Evolutionary conservation across 2,329 filamentous ascomycete species (phyloP).

Genomic region (Simplicillium sp.): DNA sequence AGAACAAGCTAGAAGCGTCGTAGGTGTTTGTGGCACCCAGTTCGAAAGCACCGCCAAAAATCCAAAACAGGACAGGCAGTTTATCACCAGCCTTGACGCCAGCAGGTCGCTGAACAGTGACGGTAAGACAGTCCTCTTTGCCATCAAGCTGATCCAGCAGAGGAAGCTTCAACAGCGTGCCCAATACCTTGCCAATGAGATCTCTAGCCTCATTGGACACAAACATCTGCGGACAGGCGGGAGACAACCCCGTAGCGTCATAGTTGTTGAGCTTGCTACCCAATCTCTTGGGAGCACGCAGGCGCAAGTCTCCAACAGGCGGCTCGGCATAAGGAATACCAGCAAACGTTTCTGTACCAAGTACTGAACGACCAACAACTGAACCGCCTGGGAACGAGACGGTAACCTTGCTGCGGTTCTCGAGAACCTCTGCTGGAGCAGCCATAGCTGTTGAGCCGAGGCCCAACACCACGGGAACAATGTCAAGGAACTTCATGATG

Average conservation of each 20-base stretch:
- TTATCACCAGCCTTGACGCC: conserved; percentile 30
- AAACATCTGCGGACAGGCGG: conserved; percentile 50
- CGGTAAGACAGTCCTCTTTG: conserved; percentile 41
- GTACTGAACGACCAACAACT: not conserved
- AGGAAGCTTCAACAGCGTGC: conserved; percentile 29
- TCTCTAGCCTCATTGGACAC: conserved; percentile 29
- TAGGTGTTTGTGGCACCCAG: conserved; percentile 23
- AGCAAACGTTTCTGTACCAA: conserved; percentile 30
- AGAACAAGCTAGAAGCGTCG: conserved; percentile 24
- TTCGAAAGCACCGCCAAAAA: conserved; percentile 43
- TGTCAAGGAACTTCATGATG: too few relatives aligned
- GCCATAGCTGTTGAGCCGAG: too few relatives aligned
- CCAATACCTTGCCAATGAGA: conserved; percentile 24
- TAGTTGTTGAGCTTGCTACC: conserved; percentile 21
- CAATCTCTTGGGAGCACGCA: conserved; percentile 49
- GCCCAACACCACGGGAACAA: too few relatives aligned
- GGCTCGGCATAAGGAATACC: conserved; percentile 57
- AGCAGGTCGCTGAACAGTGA: conserved; percentile 37
- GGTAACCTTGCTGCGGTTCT: not conserved
- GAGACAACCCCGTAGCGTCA: conserved; percentile 35
- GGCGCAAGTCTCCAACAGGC: conserved; percentile 45
- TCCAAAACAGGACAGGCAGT: conserved; percentile 48
- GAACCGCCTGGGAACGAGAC: not conserved
- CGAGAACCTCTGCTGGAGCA: too few relatives aligned
- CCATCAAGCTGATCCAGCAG: conserved; percentile 31